These are phyloP conservation scores for Deinandra increscens DNA, from an alignment of 129 eudicot species.

Conservation along the genomic window DNA sequence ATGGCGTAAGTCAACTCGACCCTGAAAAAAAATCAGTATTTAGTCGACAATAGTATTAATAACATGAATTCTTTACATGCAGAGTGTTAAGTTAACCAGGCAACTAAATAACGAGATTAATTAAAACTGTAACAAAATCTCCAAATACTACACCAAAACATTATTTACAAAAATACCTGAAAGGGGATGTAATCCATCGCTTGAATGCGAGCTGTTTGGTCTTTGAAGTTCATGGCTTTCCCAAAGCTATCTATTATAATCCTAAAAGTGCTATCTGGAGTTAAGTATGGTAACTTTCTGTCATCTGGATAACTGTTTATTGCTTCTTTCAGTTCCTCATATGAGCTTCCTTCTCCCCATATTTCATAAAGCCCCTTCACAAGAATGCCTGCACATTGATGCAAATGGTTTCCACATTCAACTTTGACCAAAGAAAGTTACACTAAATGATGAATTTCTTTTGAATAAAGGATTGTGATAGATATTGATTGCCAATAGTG, in stretches of 20 bases:
- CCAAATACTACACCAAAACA: not conserved
- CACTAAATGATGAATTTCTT: too few species aligned
- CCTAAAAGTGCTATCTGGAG: constrained; percentile 63
- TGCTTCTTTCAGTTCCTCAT: constrained; percentile 84
- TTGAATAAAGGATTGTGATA: too few species aligned
- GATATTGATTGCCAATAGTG: too few species aligned
- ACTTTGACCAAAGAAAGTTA: not conserved
- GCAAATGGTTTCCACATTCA: not conserved
- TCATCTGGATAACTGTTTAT: constrained; percentile 76
- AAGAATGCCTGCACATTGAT: constrained; percentile 67
- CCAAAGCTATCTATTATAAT: constrained; percentile 78
- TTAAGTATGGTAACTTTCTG: constrained; percentile 67
- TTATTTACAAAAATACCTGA: constrained; percentile 42
- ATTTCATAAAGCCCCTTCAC: constrained; percentile 95
- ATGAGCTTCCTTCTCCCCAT: constrained; percentile 90
- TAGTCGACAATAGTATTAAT: not conserved
- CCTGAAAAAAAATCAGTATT: constrained; percentile 41
- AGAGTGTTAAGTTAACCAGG: not conserved
- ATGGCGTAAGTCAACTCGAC: constrained; percentile 62
- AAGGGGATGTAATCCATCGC: constrained; percentile 79
- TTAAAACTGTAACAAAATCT: not conserved
- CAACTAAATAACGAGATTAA: not conserved
- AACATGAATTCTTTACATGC: constrained; percentile 4
- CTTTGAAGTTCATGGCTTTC: constrained; percentile 58
- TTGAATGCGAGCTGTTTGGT: constrained; percentile 63